phyloP scores from a whole-genome alignment of 2,329 filamentous ascomycete genomes.

The Ophiosphaerella herpotricha region DNA sequence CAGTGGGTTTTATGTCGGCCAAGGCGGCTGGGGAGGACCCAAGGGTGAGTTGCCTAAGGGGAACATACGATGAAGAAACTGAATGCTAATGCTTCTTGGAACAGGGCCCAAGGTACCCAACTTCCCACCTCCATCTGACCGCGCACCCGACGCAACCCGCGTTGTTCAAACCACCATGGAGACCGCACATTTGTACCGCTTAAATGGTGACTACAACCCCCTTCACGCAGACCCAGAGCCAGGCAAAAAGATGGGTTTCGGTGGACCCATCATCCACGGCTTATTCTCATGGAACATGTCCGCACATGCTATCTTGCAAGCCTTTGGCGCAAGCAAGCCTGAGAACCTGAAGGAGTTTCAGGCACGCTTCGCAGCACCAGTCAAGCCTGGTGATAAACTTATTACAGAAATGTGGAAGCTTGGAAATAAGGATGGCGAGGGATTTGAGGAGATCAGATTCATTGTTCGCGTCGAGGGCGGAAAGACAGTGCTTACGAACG shows the following conservation, averaged over 20 bases:
- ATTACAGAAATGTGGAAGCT: slow-evolving; percentile 81
- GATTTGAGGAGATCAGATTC: slow-evolving; percentile 84
- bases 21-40: slow-evolving; percentile 84
- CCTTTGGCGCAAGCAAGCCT: slow-evolving; percentile 76
- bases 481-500: slow-evolving; percentile 87
- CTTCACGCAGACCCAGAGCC: slow-evolving; percentile 86
- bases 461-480: slow-evolving; percentile 76
- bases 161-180: slow-evolving; percentile 72
- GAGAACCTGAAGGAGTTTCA: slow-evolving; percentile 86
- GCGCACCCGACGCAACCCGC: slow-evolving; percentile 71
- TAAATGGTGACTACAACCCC: slow-evolving; percentile 95
- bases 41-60: slow-evolving; percentile 63
- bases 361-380: slow-evolving; percentile 83
- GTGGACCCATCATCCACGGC: slow-evolving; percentile 86
- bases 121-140: slow-evolving; percentile 75
- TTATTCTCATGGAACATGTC: slow-evolving; percentile 85
- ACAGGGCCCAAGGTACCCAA: slow-evolving; percentile 70
- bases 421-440: slow-evolving; percentile 63
- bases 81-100: not conserved
- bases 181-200: slow-evolving; percentile 65
- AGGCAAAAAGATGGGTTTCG: slow-evolving; percentile 87
- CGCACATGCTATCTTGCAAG: slow-evolving; percentile 72
- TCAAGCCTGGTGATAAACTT: slow-evolving; percentile 81
- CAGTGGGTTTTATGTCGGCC: slow-evolving; percentile 78
- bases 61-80: not conserved